Percentiles rank a stretch among this genome's conserved stretches.
Conservation (phyloP, 352 stramenopile genomes). For the Globisporangium perplexum region DNA sequence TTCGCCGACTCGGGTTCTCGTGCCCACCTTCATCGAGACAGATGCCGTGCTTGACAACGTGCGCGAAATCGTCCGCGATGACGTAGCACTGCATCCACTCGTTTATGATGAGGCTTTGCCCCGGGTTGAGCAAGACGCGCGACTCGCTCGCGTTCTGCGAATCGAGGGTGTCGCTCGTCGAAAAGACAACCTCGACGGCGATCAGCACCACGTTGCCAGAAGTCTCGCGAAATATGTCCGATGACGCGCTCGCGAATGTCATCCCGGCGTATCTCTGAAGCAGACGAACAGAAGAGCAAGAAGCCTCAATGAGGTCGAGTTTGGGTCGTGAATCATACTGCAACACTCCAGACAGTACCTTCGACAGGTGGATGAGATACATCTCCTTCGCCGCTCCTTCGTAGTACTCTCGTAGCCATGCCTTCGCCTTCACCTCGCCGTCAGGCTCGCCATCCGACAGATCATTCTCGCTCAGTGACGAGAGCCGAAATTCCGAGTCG, state of each 20-base stretch:
- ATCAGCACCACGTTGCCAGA: slow-evolving; percentile 69
- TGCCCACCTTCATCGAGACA: slow-evolving; percentile 37
- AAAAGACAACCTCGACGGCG: slow-evolving; percentile 71
- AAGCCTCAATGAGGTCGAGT: not conserved
- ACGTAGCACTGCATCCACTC: slow-evolving; percentile 84
- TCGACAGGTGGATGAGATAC: slow-evolving; percentile 77
- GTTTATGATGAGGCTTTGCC: slow-evolving; percentile 61
- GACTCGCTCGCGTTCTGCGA: slow-evolving; percentile 30
- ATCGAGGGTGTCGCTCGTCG: slow-evolving; percentile 22
- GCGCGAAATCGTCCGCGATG: slow-evolving; percentile 74
- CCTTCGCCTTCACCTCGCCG: slow-evolving; percentile 1
- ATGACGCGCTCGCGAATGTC: slow-evolving; percentile 58
- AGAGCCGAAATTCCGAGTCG: slow-evolving; percentile 8
- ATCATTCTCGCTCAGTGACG: slow-evolving; percentile 1
- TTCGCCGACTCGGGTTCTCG: slow-evolving; percentile 31
- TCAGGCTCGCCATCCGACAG: not conserved
- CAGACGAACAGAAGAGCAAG: not conserved
- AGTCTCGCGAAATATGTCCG: slow-evolving; percentile 61
- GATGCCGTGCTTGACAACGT: slow-evolving; percentile 56
- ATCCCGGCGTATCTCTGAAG: slow-evolving; percentile 54
- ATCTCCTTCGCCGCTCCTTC: slow-evolving; percentile 77
- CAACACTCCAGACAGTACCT: slow-evolving; percentile 19
- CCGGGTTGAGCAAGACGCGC: slow-evolving; percentile 72
- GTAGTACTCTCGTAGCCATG: slow-evolving; percentile 75
- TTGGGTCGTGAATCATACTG: not conserved